These are phyloP conservation scores for Zymoseptoria crescenta DNA, from an alignment of 2,329 filamentous ascomycete species.

Conservation along the genomic window DNA sequence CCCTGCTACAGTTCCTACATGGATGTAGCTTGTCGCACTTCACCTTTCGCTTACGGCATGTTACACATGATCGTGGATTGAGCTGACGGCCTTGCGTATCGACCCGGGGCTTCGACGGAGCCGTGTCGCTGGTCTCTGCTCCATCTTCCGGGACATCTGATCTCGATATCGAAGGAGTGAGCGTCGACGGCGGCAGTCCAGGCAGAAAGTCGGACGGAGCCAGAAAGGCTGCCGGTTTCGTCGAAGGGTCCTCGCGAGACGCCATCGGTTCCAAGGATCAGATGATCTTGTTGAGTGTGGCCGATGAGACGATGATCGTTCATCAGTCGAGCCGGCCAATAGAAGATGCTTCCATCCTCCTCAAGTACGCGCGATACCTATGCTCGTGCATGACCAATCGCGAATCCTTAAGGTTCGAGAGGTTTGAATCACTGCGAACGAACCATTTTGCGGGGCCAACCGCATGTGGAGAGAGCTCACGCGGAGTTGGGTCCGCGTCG, in stretches of 20 bases:
- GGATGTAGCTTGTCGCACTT: constrained; percentile 72
- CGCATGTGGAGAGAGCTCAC: not conserved
- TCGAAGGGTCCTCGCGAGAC: not conserved
- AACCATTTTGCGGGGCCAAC: not conserved
- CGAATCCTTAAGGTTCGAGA: not conserved
- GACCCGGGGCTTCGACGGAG: constrained; percentile 12
- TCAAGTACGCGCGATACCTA: not conserved
- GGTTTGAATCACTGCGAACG: not conserved
- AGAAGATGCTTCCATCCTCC: not conserved
- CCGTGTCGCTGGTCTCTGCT: not conserved
- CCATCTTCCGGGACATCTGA: constrained; percentile 3
- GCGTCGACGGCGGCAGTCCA: constrained; percentile 17
- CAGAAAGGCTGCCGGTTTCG: constrained; percentile 3
- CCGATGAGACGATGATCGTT: not conserved
- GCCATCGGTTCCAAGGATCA: not conserved
- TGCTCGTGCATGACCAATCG: not conserved
- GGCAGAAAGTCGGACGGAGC: constrained; percentile 21
- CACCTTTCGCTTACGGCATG: constrained; percentile 55
- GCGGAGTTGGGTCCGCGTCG: not conserved
- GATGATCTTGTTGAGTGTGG: not conserved
- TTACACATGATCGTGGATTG: constrained; percentile 42
- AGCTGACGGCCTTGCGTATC: constrained; percentile 28
- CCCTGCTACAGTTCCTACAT: constrained; percentile 66
- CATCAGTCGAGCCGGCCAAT: not conserved
- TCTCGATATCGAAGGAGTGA: constrained; percentile 6